phyloP scores from a whole-genome alignment of 108 stramenopile genomes.

The Schizochytrium sp. region DNA sequence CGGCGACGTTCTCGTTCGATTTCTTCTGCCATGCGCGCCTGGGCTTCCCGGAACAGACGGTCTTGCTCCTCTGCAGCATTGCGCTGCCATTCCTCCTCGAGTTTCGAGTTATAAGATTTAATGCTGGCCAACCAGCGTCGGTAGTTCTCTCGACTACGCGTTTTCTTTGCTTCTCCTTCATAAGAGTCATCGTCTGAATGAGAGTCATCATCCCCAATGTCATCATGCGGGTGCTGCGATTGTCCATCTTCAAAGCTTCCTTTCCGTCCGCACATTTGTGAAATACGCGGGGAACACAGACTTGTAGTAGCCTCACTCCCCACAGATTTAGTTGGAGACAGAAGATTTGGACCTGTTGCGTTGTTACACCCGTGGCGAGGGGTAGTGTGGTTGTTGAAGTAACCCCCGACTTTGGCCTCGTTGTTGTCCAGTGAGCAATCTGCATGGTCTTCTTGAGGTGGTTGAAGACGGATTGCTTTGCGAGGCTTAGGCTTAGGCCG shows the following conservation, averaged over 20 bases:
- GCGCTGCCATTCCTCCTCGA: background rate
- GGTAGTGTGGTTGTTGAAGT: background rate
- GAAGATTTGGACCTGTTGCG: background rate
- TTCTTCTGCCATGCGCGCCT: constrained; percentile 25
- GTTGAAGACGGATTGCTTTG: background rate
- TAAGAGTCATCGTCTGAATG: background rate
- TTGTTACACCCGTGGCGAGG: background rate
- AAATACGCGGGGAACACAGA: background rate
- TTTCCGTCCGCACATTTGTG: background rate
- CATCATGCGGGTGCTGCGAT: background rate
- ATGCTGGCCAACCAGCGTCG: constrained; percentile 21
- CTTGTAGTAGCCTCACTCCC: background rate
- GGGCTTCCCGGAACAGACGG: constrained; percentile 25
- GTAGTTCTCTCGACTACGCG: constrained; percentile 10
- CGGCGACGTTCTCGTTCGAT: constrained; percentile 19
- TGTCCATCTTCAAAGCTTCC: background rate
- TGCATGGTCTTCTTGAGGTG: background rate
- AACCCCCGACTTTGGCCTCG: background rate
- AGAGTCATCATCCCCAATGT: background rate
- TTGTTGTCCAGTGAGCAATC: background rate
- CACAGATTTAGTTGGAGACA: background rate
- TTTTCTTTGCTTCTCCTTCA: constrained; percentile 1
- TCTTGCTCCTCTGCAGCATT: constrained; percentile 57
- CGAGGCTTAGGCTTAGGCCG: constrained; percentile 24
- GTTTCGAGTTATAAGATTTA: constrained; percentile 23